Evolutionary conservation across 352 stramenopile species (phyloP), one percentile per base, ranked within the genome.

Genomic region (Globisporangium ultimum): DNA sequence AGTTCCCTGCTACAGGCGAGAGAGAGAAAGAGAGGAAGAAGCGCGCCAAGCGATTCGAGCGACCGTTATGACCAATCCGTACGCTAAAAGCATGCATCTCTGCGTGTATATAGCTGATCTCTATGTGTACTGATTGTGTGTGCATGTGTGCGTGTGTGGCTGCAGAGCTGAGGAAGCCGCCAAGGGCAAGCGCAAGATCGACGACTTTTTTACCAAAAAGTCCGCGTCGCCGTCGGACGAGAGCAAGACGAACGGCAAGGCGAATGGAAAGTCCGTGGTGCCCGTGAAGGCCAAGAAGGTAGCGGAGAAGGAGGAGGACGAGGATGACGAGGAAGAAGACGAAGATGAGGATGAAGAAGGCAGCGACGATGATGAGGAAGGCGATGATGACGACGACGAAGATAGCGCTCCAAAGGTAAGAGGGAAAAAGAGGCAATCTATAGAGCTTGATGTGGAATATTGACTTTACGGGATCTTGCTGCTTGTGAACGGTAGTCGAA

Each of bases 271-370:
- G 57, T 57, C 64, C 49, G 57, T 68, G 10, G 47, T 66, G 41
- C 51, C 68, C 11, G 60, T 70, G 2, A 57, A 76, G 18, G 61
- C 73, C 15, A 43, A 41, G 21, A 55, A 73, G 13, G 64, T 79
- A 6, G 60, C 81, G 1, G 64, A 82, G 9, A 61, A 84, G 0
- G 67, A 87, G 0, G 72, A 87, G 0, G 77, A 88, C 0, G 72
- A 84, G 0, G 80, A 84, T 0, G 75, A 77, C 0, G 78, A 80
- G 0, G 75, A 77, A 0, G 76, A 81, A 0, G 76, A 77, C 0
- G 71, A 80, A 1, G 67, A 80, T 0, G 66, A 80, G 0, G 76
- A 74, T 0, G 70, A 78, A 2, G 72, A 66, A 0, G 71, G 76
- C 0, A 72, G 77, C 17, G 60, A 68, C 4, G 65, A 66, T 12